Evolutionary conservation across 306 rosid species (phyloP).

Genomic region (Spatholobus suberectus): DNA sequence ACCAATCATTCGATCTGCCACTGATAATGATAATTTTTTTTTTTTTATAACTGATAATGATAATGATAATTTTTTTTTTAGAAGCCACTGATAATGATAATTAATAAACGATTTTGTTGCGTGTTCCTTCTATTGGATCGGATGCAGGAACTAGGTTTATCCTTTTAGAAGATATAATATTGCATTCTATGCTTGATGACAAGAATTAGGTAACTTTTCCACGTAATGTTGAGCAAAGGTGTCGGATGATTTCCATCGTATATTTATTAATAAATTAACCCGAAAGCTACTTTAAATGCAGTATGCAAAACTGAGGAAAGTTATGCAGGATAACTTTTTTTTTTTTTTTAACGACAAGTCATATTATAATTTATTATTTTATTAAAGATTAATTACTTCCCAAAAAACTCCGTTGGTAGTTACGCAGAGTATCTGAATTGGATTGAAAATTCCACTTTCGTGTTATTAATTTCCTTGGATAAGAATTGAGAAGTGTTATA

Average conservation of each 20-base stretch:
- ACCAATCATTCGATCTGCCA: constrained; percentile 22
- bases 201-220: constrained; percentile 43
- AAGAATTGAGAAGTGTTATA: neutral
- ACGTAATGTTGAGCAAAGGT: constrained; percentile 33
- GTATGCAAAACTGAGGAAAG: neutral
- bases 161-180: neutral
- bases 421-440: neutral
- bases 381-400: neutral
- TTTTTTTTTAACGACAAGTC: neutral
- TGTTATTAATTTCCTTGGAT: neutral
- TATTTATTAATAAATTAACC: neutral
- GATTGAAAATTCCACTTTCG: neutral
- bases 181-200: constrained; percentile 40
- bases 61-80: too few species aligned
- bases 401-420: neutral
- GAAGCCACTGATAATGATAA: neutral
- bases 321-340: neutral
- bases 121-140: constrained; percentile 33
- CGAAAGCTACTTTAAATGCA: neutral
- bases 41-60: too few species aligned
- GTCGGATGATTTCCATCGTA: neutral
- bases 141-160: constrained; percentile 29
- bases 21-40: constrained; percentile 24
- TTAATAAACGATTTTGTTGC: constrained; percentile 30
- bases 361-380: neutral